Percentiles rank a stretch among this genome's conserved stretches.
Conservation (phyloP, 1,284 basidiomycete genomes). For the Naganishia sp. region DNA sequence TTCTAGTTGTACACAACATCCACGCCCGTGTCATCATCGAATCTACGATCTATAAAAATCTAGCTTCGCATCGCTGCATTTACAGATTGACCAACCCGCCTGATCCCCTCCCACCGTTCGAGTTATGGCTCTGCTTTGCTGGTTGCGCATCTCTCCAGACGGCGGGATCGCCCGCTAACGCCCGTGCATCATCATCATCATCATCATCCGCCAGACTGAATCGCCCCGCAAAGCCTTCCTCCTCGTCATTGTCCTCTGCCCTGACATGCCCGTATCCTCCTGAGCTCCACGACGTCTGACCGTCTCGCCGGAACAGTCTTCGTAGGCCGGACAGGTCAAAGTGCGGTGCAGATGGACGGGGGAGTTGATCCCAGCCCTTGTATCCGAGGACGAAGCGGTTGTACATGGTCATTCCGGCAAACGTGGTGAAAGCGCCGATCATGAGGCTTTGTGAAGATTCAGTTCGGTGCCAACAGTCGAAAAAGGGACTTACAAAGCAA, state of each 20-base stretch:
- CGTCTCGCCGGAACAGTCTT: conserved; percentile 11
- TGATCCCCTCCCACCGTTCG: background rate
- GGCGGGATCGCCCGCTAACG: conserved; percentile 27
- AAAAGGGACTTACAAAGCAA: conserved; percentile 42
- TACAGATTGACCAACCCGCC: conserved; percentile 17
- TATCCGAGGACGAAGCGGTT: conserved; percentile 49
- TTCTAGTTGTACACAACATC: background rate
- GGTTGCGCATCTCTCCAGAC: conserved; percentile 27
- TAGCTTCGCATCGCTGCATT: background rate
- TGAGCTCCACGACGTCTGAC: conserved; percentile 43
- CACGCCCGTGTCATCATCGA: background rate
- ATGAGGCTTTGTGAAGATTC: conserved; percentile 37
- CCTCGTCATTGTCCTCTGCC: conserved; percentile 55
- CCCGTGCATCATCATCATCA: conserved; percentile 40
- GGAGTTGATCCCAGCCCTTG: conserved; percentile 49
- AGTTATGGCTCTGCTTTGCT: background rate
- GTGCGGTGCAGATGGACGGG: conserved; percentile 35
- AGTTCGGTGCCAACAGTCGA: background rate
- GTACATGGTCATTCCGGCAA: conserved; percentile 49
- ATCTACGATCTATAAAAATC: background rate
- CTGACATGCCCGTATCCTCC: conserved; percentile 46
- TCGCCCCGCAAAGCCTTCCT: conserved; percentile 59
- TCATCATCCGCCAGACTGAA: conserved; percentile 52
- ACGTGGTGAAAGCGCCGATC: conserved; percentile 50
- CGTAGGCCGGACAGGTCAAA: conserved; percentile 34